Base-by-base conservation (phyloP, 768 basidiomycete species). In the Pisolithus marmoratus region DNA sequence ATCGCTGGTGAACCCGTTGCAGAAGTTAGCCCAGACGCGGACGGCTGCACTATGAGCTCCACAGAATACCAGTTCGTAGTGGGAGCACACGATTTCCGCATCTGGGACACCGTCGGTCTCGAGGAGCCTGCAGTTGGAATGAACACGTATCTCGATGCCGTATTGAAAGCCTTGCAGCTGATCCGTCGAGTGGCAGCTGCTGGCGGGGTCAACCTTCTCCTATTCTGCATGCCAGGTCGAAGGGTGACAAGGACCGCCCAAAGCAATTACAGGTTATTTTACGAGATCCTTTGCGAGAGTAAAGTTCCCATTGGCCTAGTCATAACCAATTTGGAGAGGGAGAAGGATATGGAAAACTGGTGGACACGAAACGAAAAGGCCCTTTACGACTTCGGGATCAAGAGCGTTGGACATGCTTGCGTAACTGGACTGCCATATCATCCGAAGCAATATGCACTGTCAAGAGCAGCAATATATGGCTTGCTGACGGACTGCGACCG, bases 321-420 rank as follows among this genome's bases (percentile, higher is more conserved):
- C 1, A 57, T 63, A 44, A 63, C 58, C 4, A 31, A 52, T 34
- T 54, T 63, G 2, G 61, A 63, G 40, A 55, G 45, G 31, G 50
- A 67, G 6, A 20, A 46, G 1, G 57, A 57, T 20, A 65, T 64
- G 56, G 60, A 62, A 2, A 54, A 57, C 40, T 73, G 71, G 71
- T 71, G 70, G 70, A 38, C 23, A 5, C 29, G 29, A 36, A 47
- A 47, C 19, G 8, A 36, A 15, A 47, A 8, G 8, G n/a, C 12
- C 2, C 19, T 47, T 31, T 5, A 34, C 14, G 23, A 34, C 4
- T 23, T 36, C 20, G 46, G 46, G 2, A 34, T 47, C 31, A 47
- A 47, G 34, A 34, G 19, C 31, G 23, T 36, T 31, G 34, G 34
- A 14, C 46, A 47, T 17, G 46, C 46, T 31, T 47, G 46, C 20